Evolutionary conservation across 305 asterid species (phyloP), one percentile per base, ranked within the genome.

Genomic region (Fraxinus xanthoxyloides): DNA sequence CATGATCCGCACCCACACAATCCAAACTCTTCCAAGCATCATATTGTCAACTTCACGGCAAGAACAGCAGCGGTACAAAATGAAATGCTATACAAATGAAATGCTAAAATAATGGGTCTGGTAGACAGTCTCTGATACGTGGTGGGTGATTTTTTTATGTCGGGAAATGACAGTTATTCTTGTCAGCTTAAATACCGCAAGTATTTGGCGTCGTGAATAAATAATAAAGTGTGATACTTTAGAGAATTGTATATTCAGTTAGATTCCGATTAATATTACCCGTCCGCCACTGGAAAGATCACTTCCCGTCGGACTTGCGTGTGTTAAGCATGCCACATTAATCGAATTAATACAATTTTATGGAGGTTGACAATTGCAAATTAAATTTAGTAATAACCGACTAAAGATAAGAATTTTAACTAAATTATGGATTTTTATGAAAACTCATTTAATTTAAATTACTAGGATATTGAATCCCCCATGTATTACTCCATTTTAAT

Each of bases 1-100:
- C 77, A 85, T 54, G 13, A 79, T 36, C 89, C 87, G 85, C 81
- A 87, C 70, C 84, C 89, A 89, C 84, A 63, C 12, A 69, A 87
- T 75, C 87, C 83, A 83, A 85, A 80, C 78, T 86, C 81, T 78
- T 28, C 79, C 87, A 56, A 63, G 54, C 85, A 76, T 85, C 89
- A 85, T 88, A 21, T 78, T 84, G 17, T 80, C 79, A 76, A 76
- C 77, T 48, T 75, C 54, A 34, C 77, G 56, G 51, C 84, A 9
- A 79, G 72, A 61, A 7, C 51, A 8, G 82, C 7, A 15, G 77
- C 59, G 74, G 34, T 8, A 65, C 10, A 51, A 48, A 48, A 17
- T 48, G 59, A 15, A 10, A 40, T 40, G 51, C 3, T 2, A 40
- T 38, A 19, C 15, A 43, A 69, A 67, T 23, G 77, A 28, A 56